A percentile compares a stretch with the other conserved stretches of the same genome.
Evolutionary conservation across 306 rosid genomes (phyloP).

Genomic region (Dryas alaskensis): DNA sequence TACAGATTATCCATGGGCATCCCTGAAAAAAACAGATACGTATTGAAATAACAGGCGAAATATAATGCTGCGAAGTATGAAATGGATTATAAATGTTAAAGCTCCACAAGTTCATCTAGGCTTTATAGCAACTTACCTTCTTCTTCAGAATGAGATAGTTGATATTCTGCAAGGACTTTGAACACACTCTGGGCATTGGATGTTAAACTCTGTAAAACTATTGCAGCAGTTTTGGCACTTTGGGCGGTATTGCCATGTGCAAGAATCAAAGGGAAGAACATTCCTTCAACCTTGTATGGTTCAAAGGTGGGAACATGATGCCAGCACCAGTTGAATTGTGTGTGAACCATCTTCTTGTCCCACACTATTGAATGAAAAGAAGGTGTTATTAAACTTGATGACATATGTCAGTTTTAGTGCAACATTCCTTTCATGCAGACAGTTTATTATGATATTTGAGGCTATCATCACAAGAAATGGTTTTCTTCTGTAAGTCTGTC

Average conservation of each 20-base stretch:
- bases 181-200: conserved; percentile 91
- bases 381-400: background rate
- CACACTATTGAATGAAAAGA: conserved; percentile 55
- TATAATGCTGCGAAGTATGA: background rate
- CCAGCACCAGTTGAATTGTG: conserved; percentile 95
- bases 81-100: background rate
- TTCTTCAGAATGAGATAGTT: conserved; percentile 76
- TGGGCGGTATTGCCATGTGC: conserved; percentile 70
- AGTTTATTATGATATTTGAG: background rate
- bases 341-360: conserved; percentile 97
- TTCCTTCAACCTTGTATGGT: conserved; percentile 77
- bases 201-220: conserved; percentile 89
- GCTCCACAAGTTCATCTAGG: conserved; percentile 15
- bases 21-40: conserved; percentile 42
- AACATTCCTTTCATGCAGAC: conserved; percentile 18
- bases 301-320: conserved; percentile 87
- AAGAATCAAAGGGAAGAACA: conserved; percentile 74
- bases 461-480: conserved; percentile 3
- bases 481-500: conserved; percentile 5
- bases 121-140: conserved; percentile 44
- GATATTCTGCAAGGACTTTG: conserved; percentile 84
- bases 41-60: background rate
- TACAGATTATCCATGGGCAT: conserved; percentile 70
- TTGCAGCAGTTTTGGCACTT: conserved; percentile 75
- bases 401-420: background rate